phyloP scores from a whole-genome alignment of 192 early-diverging fungal species.

The Entophlyctis helioformis region DNA sequence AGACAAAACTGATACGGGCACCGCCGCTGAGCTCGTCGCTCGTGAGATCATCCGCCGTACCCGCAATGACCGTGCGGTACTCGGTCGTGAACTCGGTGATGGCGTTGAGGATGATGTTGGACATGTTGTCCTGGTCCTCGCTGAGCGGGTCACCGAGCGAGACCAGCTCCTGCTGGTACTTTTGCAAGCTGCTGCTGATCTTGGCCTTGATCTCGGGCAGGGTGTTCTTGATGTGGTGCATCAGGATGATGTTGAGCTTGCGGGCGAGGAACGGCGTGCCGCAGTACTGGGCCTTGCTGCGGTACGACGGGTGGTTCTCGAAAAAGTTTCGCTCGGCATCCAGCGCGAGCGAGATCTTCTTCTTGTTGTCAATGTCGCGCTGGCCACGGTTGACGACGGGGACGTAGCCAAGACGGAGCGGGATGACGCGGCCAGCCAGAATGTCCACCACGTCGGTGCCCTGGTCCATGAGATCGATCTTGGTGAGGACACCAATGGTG shows the following conservation, averaged over 20 bases:
- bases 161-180: slow-evolving; percentile 77
- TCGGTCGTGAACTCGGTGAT: slow-evolving; percentile 99
- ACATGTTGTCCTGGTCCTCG: too few relatives aligned
- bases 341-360: slow-evolving; percentile 76
- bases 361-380: slow-evolving; percentile 90
- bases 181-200: slow-evolving; percentile 70
- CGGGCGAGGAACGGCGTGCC: slow-evolving; percentile 97
- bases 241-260: slow-evolving; percentile 95
- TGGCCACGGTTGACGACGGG: slow-evolving; percentile 99
- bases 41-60: slow-evolving; percentile 89
- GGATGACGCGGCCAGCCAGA: slow-evolving; percentile 92
- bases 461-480: slow-evolving; percentile 98
- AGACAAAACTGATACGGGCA: slow-evolving; percentile 97
- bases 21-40: slow-evolving; percentile 93
- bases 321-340: slow-evolving; percentile 88
- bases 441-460: slow-evolving; percentile 99
- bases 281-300: slow-evolving; percentile 95
- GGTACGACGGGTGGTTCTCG: slow-evolving; percentile 88
- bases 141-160: slow-evolving; percentile 84
- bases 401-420: slow-evolving; percentile 91
- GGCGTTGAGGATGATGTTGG: slow-evolving; percentile 88
- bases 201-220: slow-evolving; percentile 99
- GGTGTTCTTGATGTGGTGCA: slow-evolving; percentile 98
- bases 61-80: slow-evolving; percentile 91
- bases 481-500: slow-evolving; percentile 99